These are phyloP conservation scores for Solanum hybrid DNA, from an alignment of 305 asterid species.

Conservation along the genomic window DNA sequence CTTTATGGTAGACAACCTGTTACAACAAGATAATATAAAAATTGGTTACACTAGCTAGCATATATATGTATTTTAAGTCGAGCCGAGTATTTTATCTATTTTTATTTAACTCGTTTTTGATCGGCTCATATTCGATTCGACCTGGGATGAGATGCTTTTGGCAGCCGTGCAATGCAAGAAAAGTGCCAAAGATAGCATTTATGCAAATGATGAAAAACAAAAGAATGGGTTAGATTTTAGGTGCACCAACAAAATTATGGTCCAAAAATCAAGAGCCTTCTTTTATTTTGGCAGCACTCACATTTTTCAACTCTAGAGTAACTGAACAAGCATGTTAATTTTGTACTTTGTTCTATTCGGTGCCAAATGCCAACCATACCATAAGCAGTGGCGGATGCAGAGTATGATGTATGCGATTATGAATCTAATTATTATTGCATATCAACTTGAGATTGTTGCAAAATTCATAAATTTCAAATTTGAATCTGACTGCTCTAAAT, in stretches of 20 bases:
- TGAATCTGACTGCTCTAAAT: accelerated
- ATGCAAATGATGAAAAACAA: neutral
- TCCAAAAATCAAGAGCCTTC: neutral
- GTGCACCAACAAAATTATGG: neutral
- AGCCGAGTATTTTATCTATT: no score
- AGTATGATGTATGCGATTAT: neutral
- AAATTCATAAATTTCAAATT: neutral
- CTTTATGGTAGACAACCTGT: neutral
- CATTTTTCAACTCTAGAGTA: neutral
- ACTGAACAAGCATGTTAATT: neutral
- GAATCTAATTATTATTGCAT: neutral
- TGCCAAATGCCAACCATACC: neutral
- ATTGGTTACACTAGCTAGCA: neutral
- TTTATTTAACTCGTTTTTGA: no score
- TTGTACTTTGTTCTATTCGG: neutral
- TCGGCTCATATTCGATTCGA: neutral
- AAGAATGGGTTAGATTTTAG: neutral
- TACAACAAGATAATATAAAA: neutral
- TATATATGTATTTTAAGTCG: no score
- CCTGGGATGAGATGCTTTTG: neutral
- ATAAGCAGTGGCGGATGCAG: neutral
- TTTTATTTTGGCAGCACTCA: neutral
- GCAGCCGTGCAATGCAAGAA: neutral
- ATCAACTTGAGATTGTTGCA: neutral
- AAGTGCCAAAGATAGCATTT: neutral